Evolutionary conservation across 2,329 filamentous ascomycete genomes (phyloP).

Genomic region (Dactylellina drechsleri): DNA sequence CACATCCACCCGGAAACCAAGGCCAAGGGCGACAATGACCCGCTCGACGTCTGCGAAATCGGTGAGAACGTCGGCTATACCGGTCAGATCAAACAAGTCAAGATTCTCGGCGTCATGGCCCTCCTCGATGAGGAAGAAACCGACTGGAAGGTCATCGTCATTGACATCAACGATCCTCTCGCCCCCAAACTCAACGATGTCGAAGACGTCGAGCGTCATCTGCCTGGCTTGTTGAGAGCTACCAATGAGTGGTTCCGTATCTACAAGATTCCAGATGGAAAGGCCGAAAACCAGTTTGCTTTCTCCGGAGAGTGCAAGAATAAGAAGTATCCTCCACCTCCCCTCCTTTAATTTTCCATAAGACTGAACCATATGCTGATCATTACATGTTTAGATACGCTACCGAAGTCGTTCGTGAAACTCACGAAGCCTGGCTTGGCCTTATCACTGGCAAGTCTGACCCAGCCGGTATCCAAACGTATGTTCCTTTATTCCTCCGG

Average conservation of each 20-base stretch:
- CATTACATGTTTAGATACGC: slow-evolving; percentile 73
- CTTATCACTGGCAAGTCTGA: slow-evolving; percentile 89
- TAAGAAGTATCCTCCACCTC: slow-evolving; percentile 74
- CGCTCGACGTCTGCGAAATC: slow-evolving; percentile 99
- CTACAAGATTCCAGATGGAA: slow-evolving; percentile 99
- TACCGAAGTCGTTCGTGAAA: slow-evolving; percentile 94
- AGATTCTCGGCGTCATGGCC: slow-evolving; percentile 99
- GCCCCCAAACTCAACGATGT: slow-evolving; percentile 95
- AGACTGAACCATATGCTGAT: neutral
- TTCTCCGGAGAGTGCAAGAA: slow-evolving; percentile 99
- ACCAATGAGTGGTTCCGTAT: slow-evolving; percentile 99
- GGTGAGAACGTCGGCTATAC: slow-evolving; percentile 96
- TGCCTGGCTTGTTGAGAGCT: slow-evolving; percentile 93
- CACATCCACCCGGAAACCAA: slow-evolving; percentile 97
- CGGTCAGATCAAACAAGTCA: slow-evolving; percentile 99
- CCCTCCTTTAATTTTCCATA: neutral
- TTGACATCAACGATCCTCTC: slow-evolving; percentile 96
- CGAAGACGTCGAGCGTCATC: slow-evolving; percentile 98
- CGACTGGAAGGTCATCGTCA: slow-evolving; percentile 99
- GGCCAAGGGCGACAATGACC: slow-evolving; percentile 99
- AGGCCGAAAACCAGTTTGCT: slow-evolving; percentile 99
- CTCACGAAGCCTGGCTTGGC: slow-evolving; percentile 95
- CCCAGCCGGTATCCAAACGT: slow-evolving; percentile 82
- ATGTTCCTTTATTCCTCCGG: slow-evolving; percentile 63
- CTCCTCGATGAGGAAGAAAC: slow-evolving; percentile 99